Conservation (phyloP, 345 rosid species). For the Citrus reticulata region DNA sequence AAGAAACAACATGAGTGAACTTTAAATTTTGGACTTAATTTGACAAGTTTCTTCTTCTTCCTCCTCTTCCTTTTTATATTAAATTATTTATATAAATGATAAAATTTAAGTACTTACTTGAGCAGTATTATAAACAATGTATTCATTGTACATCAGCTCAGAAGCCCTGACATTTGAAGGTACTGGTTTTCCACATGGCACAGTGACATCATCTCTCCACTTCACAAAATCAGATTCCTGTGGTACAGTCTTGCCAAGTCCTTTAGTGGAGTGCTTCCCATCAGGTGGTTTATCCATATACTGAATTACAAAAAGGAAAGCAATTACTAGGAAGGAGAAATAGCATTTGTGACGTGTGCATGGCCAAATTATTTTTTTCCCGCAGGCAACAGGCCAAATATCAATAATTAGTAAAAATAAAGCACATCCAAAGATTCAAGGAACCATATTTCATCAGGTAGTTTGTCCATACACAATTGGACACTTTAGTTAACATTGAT, state of each 20-base stretch:
- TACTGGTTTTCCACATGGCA: slow-evolving; percentile 94
- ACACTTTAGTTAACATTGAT: neutral
- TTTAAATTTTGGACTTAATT: slow-evolving; percentile 18
- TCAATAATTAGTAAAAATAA: neutral
- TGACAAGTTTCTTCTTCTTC: neutral
- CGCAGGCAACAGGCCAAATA: neutral
- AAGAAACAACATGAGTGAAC: neutral
- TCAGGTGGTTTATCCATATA: slow-evolving; percentile 82
- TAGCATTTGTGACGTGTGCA: neutral
- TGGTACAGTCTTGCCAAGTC: slow-evolving; percentile 85
- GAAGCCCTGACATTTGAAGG: slow-evolving; percentile 65
- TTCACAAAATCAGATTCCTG: slow-evolving; percentile 64
- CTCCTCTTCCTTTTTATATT: no score
- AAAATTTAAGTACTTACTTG: slow-evolving; percentile 51
- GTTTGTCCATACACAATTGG: neutral
- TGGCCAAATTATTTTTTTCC: neutral
- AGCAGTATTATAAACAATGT: slow-evolving; percentile 79
- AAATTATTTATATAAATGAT: neutral
- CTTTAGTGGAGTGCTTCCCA: slow-evolving; percentile 96
- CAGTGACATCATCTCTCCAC: slow-evolving; percentile 80
- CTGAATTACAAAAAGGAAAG: slow-evolving; percentile 25
- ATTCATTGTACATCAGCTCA: slow-evolving; percentile 93
- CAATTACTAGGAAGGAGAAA: neutral
- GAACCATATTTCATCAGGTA: neutral
- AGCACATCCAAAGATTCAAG: neutral